Evolutionary conservation across 1,139 yeast genomes (phyloP).

Genomic region (Saccharomyces hybrid): DNA sequence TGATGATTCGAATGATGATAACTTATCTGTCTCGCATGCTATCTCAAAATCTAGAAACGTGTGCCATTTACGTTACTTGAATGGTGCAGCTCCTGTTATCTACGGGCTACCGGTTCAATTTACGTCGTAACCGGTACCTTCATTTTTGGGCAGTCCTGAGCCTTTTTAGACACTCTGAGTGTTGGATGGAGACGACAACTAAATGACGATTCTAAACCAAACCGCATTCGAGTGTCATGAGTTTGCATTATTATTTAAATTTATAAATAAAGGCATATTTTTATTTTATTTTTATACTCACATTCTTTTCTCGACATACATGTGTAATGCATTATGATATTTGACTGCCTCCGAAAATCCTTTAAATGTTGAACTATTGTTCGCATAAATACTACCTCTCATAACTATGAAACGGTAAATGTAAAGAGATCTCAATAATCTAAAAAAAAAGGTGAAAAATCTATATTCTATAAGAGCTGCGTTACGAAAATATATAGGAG

Average conservation of each 20-base stretch:
- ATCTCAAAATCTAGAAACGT: conserved; percentile 50
- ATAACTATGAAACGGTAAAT: no score
- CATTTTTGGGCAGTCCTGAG: no score
- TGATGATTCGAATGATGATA: conserved; percentile 4
- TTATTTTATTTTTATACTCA: no score
- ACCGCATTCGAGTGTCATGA: no score
- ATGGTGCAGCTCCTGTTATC: conserved; percentile 77
- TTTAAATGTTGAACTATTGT: no score
- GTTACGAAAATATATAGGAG: not conserved
- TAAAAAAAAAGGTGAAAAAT: not conserved
- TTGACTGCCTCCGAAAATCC: no score
- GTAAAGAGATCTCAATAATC: no score
- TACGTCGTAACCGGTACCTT: not conserved
- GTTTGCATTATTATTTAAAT: no score
- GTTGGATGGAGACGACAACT: not conserved
- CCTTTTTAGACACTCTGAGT: not conserved
- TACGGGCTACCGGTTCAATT: conserved; percentile 59
- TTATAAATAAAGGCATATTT: no score
- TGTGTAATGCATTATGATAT: not conserved
- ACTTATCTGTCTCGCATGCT: conserved; percentile 33
- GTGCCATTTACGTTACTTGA: conserved; percentile 59
- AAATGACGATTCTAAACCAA: not conserved
- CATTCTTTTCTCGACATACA: no score
- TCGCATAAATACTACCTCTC: no score
- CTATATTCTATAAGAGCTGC: not conserved